Conservation (phyloP, 345 rosid genomes). For the Aethionema arabicum region DNA sequence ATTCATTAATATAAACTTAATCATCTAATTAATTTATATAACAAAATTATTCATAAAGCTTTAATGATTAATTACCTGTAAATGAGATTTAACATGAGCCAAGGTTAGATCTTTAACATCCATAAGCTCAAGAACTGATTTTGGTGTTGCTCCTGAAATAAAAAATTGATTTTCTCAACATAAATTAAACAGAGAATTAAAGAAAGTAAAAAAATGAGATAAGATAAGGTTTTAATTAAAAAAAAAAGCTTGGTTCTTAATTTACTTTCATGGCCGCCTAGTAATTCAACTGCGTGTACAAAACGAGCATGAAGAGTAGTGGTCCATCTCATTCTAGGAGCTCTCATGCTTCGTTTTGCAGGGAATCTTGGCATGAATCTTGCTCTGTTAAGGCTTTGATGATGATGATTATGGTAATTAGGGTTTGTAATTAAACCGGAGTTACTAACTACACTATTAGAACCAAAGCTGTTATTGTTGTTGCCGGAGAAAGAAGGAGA, state of each 20-base stretch:
- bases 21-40: neutral
- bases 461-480: slow-evolving; percentile 30
- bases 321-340: slow-evolving; percentile 95
- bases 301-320: slow-evolving; percentile 97
- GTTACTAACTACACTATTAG: slow-evolving; percentile 26
- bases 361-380: slow-evolving; percentile 61
- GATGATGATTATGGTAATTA: slow-evolving; percentile 49
- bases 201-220: slow-evolving; percentile 7
- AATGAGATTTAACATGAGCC: slow-evolving; percentile 96
- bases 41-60: no score
- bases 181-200: slow-evolving; percentile 45
- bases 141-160: slow-evolving; percentile 84
- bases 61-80: slow-evolving; percentile 58
- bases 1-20: slow-evolving; percentile 12
- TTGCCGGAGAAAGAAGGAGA: slow-evolving; percentile 22
- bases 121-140: slow-evolving; percentile 98
- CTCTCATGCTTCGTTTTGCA: slow-evolving; percentile 61
- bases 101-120: slow-evolving; percentile 97
- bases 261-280: slow-evolving; percentile 99
- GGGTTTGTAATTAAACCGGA: slow-evolving; percentile 39
- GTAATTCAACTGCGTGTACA: slow-evolving; percentile 94
- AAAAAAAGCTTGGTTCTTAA: slow-evolving; percentile 12
- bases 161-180: slow-evolving; percentile 37
- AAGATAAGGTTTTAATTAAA: slow-evolving; percentile 54
- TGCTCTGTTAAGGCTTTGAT: slow-evolving; percentile 44